Evolutionary conservation across 805 yeast species (phyloP).

Genomic region (Lipomyces spencermartinsiae): DNA sequence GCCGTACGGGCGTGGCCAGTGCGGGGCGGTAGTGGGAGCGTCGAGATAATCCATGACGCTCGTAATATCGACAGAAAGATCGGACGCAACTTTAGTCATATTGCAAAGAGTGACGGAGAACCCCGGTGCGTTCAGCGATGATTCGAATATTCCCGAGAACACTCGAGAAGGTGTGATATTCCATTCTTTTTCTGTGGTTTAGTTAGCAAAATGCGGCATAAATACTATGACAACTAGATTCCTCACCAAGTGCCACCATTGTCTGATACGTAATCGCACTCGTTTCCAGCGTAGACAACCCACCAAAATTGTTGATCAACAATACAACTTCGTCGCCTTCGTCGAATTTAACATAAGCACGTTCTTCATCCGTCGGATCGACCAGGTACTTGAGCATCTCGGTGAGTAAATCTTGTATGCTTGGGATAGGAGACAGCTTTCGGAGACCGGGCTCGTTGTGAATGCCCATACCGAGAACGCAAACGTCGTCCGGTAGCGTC

Average conservation of each 20-base stretch:
- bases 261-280: conserved; percentile 51
- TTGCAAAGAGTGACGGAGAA: conserved; percentile 84
- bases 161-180: conserved; percentile 69
- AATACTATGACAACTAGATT: not conserved
- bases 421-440: conserved; percentile 69
- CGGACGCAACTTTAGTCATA: conserved; percentile 50
- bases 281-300: conserved; percentile 80
- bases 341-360: conserved; percentile 78
- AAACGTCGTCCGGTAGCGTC: conserved; percentile 62
- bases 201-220: not conserved
- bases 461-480: conserved; percentile 94
- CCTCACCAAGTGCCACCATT: conserved; percentile 12
- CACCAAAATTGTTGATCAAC: conserved; percentile 85
- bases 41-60: conserved; percentile 30
- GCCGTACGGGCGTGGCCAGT: conserved; percentile 32
- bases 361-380: conserved; percentile 70
- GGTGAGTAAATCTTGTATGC: conserved; percentile 63
- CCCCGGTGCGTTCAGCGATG: conserved; percentile 94
- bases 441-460: conserved; percentile 92
- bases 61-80: conserved; percentile 8
- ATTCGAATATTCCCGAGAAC: conserved; percentile 78
- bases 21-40: conserved; percentile 34
- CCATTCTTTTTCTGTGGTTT: conserved; percentile 64
- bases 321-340: conserved; percentile 69
- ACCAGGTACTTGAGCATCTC: conserved; percentile 67